A percentile compares a stretch with the other conserved stretches of the same genome.
These are phyloP conservation scores for Penicillium maclennaniae DNA, from an alignment of 495 filamentous ascomycete species.

Conservation along the genomic window DNA sequence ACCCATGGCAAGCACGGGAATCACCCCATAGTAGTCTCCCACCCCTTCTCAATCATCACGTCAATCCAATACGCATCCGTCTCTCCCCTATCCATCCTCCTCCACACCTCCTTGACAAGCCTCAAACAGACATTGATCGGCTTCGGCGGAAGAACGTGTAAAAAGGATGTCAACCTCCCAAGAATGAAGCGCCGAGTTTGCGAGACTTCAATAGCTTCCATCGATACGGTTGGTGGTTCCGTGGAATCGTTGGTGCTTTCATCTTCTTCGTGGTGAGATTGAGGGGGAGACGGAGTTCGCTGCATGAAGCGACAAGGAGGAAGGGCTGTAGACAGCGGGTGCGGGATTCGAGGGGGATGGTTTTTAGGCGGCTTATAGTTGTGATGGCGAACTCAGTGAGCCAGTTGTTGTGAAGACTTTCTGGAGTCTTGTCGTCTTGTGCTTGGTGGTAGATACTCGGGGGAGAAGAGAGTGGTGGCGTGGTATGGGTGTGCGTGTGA, in stretches of 20 bases:
- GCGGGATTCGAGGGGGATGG: conserved; percentile 50
- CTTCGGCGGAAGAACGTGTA: conserved; percentile 50
- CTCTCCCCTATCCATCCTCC: conserved; percentile 43
- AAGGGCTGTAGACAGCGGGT: conserved; percentile 55
- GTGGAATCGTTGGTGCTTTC: conserved; percentile 2
- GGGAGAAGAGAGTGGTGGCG: conserved; percentile 1
- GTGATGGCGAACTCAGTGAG: conserved; percentile 52
- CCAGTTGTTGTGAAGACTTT: conserved; percentile 39
- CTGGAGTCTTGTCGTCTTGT: background rate
- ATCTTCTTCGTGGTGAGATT: background rate
- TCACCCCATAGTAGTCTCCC: conserved; percentile 56
- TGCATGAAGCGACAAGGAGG: conserved; percentile 47
- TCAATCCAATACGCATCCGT: conserved; percentile 50
- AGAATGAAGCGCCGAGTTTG: conserved; percentile 44
- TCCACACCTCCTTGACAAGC: conserved; percentile 51
- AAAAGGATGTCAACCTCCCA: conserved; percentile 43
- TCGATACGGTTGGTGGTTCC: conserved; percentile 33
- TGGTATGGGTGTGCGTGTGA: background rate
- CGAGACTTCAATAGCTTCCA: conserved; percentile 46
- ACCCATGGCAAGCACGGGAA: background rate
- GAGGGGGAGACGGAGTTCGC: conserved; percentile 42
- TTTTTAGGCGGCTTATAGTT: conserved; percentile 48
- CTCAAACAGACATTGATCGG: conserved; percentile 47
- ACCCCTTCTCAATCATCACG: conserved; percentile 55
- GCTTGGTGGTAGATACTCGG: conserved; percentile 5